These are phyloP conservation scores for Exophiala lecanii-corni DNA, from an alignment of 2,329 filamentous ascomycete species.

Conservation along the genomic window DNA sequence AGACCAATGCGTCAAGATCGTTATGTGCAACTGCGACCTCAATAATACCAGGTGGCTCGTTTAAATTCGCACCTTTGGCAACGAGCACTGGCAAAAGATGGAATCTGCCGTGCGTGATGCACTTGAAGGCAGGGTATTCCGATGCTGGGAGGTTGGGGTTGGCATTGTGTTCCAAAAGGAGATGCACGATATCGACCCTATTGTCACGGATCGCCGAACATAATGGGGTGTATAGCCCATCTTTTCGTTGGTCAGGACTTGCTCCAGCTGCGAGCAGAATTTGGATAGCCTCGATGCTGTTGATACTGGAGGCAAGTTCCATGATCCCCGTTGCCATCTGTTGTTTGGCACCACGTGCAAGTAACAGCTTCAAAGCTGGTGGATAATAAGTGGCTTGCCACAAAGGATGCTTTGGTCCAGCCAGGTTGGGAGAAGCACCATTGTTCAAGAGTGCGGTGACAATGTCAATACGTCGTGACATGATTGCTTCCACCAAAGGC, in stretches of 20 bases:
- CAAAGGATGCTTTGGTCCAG: constrained; percentile 64
- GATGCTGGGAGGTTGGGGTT: constrained; percentile 54
- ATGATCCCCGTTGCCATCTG: constrained; percentile 57
- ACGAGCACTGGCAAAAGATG: constrained; percentile 58
- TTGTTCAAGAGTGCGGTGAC: constrained; percentile 52
- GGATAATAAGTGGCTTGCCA: constrained; percentile 61
- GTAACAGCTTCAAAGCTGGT: constrained; percentile 55
- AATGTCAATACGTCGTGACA: constrained; percentile 53
- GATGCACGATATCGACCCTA: constrained; percentile 55
- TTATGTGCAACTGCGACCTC: constrained; percentile 61
- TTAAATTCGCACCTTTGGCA: constrained; percentile 56
- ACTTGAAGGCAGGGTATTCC: constrained; percentile 65
- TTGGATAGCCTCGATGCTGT: constrained; percentile 58
- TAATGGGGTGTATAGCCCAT: constrained; percentile 63
- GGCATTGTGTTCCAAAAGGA: constrained; percentile 51
- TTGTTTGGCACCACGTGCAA: constrained; percentile 57
- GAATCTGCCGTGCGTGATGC: constrained; percentile 59
- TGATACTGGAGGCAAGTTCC: constrained; percentile 60
- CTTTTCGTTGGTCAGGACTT: constrained; percentile 57
- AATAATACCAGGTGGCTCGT: constrained; percentile 59
- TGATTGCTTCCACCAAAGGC: constrained; percentile 58
- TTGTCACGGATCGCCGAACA: constrained; percentile 66
- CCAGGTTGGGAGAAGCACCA: constrained; percentile 62
- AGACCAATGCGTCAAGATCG: constrained; percentile 57
- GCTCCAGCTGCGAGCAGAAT: constrained; percentile 56